Evolutionary conservation across 2,329 filamentous ascomycete species (phyloP), one percentile per base, ranked within the genome.

Genomic region (Chalaropsis ovoidea): DNA sequence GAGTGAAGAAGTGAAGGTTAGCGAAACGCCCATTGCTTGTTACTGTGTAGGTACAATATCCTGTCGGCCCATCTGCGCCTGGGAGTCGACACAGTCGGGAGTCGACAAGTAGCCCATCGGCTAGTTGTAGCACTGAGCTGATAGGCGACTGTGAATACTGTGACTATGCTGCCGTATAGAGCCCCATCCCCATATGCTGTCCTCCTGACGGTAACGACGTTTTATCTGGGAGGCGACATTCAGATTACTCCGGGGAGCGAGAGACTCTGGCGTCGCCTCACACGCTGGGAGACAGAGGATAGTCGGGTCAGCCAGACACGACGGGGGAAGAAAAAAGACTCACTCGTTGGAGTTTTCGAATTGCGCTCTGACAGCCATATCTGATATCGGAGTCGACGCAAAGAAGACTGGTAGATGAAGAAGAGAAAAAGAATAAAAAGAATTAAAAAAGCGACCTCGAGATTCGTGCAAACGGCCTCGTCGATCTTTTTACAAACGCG

Each of bases 311-410:
- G 49, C 49, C 10, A 15, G 43, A 22, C n/a, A 42, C 24, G 19
- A 5, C 47, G 35, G 6, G 19, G 15, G 1, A 27, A 60, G 3
- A 13, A 45, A 27, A 4, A 54, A 27, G 61, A 79, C 86, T 74
- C 80, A 93, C 89, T 94, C 89, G 79, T 93, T 93, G 72, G 88
- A 93, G 80, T 92, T 93, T 78, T 94, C 89, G 75, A 94, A 94
- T 75, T 90, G 84, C 71, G 85, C 84, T 74, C 85, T 83, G 67
- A 87, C 83, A 73, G 85, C 83, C 85, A 87, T 87, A 73, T 72
- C 79, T 72, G 60, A 49, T 43, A 56, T 35, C 15, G 13, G 27
- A 27, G 31, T 31, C 17, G 54, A 67, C 42, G 24, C 39, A 61
- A 31, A 54, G 24, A 11, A 47, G 31, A 11, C 35, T 22, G 27